phyloP scores from a whole-genome alignment of 495 filamentous ascomycete genomes.

The Tetracladium setigerum region DNA sequence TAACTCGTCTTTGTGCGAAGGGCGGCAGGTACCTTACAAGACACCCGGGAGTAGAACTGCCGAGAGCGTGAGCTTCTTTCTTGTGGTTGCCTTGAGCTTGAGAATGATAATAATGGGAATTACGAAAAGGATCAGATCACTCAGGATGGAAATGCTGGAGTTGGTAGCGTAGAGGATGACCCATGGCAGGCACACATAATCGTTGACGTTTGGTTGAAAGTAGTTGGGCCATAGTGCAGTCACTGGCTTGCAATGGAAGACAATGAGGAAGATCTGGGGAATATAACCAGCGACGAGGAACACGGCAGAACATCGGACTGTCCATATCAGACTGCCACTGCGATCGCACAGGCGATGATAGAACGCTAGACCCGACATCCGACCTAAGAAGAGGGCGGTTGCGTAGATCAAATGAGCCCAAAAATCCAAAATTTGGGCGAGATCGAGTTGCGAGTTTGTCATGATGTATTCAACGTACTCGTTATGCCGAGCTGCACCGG shows the following conservation, averaged over 20 bases:
- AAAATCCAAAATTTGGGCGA: slow-evolving; percentile 37
- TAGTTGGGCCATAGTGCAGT: slow-evolving; percentile 38
- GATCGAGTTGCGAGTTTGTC: slow-evolving; percentile 23
- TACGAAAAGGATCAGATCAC: slow-evolving; percentile 36
- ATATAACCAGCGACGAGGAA: slow-evolving; percentile 32
- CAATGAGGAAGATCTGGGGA: slow-evolving; percentile 34
- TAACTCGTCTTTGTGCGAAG: background rate
- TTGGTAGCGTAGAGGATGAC: slow-evolving; percentile 37
- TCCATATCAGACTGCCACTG: slow-evolving; percentile 25
- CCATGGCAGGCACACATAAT: slow-evolving; percentile 34
- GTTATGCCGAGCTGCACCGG: slow-evolving; percentile 40
- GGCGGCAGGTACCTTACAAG: slow-evolving; percentile 25
- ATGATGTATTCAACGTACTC: slow-evolving; percentile 41
- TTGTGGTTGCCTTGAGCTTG: slow-evolving; percentile 26
- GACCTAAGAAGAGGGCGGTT: slow-evolving; percentile 35
- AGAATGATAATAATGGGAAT: slow-evolving; percentile 35
- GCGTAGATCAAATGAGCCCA: slow-evolving; percentile 40
- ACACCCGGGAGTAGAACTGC: slow-evolving; percentile 38
- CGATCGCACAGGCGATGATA: slow-evolving; percentile 34
- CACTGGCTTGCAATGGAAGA: slow-evolving; percentile 37
- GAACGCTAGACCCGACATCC: slow-evolving; percentile 40
- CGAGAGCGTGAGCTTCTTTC: slow-evolving; percentile 31
- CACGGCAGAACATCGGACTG: slow-evolving; percentile 27
- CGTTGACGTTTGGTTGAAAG: slow-evolving; percentile 27
- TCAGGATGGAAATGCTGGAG: slow-evolving; percentile 32